phyloP scores from a whole-genome alignment of 768 basidiomycete species.

The Collybiopsis luxurians region DNA sequence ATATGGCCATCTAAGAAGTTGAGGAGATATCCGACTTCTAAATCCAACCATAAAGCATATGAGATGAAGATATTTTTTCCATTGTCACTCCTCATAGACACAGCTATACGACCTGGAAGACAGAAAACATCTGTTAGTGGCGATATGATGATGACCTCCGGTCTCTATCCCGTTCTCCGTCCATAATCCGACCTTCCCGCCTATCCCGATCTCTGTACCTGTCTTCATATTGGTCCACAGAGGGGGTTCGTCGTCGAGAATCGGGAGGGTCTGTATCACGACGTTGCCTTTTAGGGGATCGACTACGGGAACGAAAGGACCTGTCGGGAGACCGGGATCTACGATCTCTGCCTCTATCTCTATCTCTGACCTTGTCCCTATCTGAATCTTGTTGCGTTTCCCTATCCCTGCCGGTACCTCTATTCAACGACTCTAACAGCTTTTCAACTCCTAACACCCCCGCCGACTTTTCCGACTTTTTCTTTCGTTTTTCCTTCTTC shows the following conservation, averaged over 20 bases:
- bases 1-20: no score
- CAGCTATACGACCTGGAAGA: no score
- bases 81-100: no score
- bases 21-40: no score
- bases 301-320: constrained; percentile 12
- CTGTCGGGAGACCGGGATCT: constrained; percentile 5
- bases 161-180: constrained; percentile 1
- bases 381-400: no score
- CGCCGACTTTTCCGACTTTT: constrained; percentile 54
- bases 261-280: constrained; percentile 9
- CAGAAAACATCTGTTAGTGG: background rate
- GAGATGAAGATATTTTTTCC: no score
- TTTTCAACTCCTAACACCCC: constrained; percentile 66
- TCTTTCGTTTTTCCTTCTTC: constrained; percentile 66
- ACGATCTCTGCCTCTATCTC: constrained; percentile 1
- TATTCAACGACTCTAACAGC: constrained; percentile 52
- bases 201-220: background rate
- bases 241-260: background rate
- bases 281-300: constrained; percentile 20
- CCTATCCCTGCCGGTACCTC: constrained; percentile 20
- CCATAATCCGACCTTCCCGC: background rate
- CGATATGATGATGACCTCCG: background rate
- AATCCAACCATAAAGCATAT: no score
- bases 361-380: background rate
- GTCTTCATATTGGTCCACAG: background rate